Evolutionary conservation across 2,329 filamentous ascomycete species (phyloP).

Genomic region (Didymellaceae sp.): DNA sequence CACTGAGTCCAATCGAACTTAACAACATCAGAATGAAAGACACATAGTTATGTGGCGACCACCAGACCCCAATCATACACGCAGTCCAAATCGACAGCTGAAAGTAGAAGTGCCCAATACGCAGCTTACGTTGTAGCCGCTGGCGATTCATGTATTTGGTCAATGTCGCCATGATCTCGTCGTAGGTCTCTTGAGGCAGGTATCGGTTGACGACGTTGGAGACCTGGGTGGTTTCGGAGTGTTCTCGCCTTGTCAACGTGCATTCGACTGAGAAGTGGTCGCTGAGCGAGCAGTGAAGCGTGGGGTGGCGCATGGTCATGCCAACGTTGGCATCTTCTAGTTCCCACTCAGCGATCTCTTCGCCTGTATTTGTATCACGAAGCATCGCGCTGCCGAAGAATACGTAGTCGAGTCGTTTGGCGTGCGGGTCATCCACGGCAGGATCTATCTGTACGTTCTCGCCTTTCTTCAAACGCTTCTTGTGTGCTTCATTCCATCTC

Average conservation of each 20-base stretch:
- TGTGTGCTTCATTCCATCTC: conserved; percentile 80
- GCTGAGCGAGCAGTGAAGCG: conserved; percentile 82
- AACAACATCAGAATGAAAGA: conserved; percentile 81
- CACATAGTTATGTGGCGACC: conserved; percentile 76
- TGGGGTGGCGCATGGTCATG: conserved; percentile 82
- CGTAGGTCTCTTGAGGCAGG: conserved; percentile 63
- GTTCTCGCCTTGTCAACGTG: conserved; percentile 60
- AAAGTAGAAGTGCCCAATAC: conserved; percentile 74
- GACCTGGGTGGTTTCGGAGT: conserved; percentile 12
- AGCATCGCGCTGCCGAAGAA: conserved; percentile 65
- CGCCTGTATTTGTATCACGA: conserved; percentile 35
- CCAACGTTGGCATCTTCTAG: conserved; percentile 75
- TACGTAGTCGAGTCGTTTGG: conserved; percentile 94
- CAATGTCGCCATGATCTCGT: conserved; percentile 76
- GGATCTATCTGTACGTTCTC: conserved; percentile 69
- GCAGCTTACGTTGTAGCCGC: conserved; percentile 71
- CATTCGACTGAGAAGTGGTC: conserved; percentile 94
- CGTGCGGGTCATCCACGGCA: conserved; percentile 71
- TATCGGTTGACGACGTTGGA: conserved; percentile 34
- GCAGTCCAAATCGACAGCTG: conserved; percentile 72
- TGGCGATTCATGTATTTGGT: conserved; percentile 74
- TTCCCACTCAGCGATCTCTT: conserved; percentile 62
- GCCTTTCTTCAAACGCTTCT: conserved; percentile 70
- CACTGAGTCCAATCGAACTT: conserved; percentile 76
- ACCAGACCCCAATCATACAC: conserved; percentile 86